phyloP scores from a whole-genome alignment of 257 asterid species.

The Solanum ossicruentum region DNA sequence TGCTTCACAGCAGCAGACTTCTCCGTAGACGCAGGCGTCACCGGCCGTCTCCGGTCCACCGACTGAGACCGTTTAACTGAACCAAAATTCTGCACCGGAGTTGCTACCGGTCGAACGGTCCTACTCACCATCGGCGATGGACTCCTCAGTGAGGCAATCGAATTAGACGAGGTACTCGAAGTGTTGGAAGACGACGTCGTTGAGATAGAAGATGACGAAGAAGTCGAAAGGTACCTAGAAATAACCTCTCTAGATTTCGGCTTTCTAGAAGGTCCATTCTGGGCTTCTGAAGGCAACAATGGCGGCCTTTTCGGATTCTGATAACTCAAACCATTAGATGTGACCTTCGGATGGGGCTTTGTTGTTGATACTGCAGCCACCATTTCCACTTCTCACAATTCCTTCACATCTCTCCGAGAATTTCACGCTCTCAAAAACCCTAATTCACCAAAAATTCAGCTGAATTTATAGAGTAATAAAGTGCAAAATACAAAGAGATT shows the following conservation, averaged over 20 bases:
- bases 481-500: background rate
- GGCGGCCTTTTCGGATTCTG: conserved; percentile 44
- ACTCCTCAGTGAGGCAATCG: conserved; percentile 30
- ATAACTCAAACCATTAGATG: conserved; percentile 6
- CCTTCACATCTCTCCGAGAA: conserved; percentile 26
- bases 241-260: conserved; percentile 46
- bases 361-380: conserved; percentile 42
- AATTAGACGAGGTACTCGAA: conserved; percentile 21
- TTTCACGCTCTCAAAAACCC: conserved; percentile 2
- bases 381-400: conserved; percentile 23
- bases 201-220: conserved; percentile 54
- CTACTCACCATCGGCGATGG: conserved; percentile 37
- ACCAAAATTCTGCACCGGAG: conserved; percentile 12
- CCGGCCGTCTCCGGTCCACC: conserved; percentile 22
- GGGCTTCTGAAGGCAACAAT: conserved; percentile 49
- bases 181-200: conserved; percentile 49
- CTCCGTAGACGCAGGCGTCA: conserved; percentile 36
- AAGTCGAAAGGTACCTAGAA: conserved; percentile 51
- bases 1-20: conserved; percentile 45
- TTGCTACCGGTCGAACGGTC: conserved; percentile 4
- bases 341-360: conserved; percentile 40
- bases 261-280: conserved; percentile 36
- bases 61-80: conserved; percentile 13
- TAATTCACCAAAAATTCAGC: background rate
- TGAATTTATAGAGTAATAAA: background rate